Evolutionary conservation across 2,329 filamentous ascomycete genomes (phyloP).

Genomic region (Pseudocercospora fijiensis): DNA sequence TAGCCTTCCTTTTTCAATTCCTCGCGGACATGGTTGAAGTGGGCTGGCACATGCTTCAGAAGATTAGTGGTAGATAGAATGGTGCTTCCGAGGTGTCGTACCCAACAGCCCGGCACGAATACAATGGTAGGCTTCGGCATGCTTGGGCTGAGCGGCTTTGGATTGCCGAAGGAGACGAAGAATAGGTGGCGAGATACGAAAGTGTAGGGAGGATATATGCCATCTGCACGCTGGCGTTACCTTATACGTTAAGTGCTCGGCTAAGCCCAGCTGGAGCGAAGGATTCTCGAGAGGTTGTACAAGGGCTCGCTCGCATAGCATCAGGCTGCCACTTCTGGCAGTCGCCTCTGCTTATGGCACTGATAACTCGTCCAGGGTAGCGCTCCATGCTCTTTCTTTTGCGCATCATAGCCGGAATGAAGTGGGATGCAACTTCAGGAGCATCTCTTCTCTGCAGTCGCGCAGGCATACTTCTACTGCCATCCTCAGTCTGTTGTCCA

Average conservation of each 20-base stretch:
- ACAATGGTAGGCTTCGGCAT: slow-evolving; percentile 18
- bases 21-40: slow-evolving; percentile 7
- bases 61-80: background rate
- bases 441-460: too few species aligned
- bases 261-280: background rate
- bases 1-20: slow-evolving; percentile 11
- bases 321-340: background rate
- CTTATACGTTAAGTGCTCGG: background rate
- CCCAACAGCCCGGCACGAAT: slow-evolving; percentile 18
- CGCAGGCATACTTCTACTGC: too few species aligned
- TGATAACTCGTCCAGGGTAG: background rate
- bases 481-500: too few species aligned
- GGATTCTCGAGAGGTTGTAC: background rate
- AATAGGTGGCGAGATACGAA: background rate
- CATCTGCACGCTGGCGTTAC: background rate
- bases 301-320: background rate
- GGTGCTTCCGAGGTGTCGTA: background rate
- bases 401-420: background rate
- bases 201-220: background rate
- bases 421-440: background rate
- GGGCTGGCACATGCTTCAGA: slow-evolving; percentile 14
- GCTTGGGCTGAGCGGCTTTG: background rate
- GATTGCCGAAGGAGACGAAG: background rate
- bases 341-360: background rate
- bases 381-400: background rate